Evolutionary conservation across 306 rosid species (phyloP), one percentile per base, ranked within the genome.

Genomic region (Dryas octopetala): DNA sequence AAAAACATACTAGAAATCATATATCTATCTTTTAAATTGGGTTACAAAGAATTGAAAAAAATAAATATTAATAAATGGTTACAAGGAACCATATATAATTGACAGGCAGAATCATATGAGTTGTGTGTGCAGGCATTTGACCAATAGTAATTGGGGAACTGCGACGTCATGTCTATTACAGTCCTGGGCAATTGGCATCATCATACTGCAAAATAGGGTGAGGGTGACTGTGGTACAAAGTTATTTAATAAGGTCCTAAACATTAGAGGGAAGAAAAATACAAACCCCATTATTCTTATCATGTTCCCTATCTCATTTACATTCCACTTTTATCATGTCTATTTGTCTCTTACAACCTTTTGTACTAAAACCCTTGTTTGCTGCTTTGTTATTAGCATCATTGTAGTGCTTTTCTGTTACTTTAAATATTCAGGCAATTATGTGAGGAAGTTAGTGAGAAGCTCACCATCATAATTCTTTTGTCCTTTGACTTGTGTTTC

Each of bases 261-360:
- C 10, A 45, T 52, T 47, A 55, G 63, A 81, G 62, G 46, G 53
- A 41, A 19, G 78, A 62, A 59, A 47, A 26, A 53, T 16, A 12
- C 57, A 47, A 44, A 52, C 19, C 53, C 64, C 45, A 62, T 72
- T 70, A 51, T 66, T 73, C 80, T 86, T 79, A 83, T 86, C 85
- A 47, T 84, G 88, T 82, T 82, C 84, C 90, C 86, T 16, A 28
- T 23, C 6, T 46, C 19, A 73, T 53, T 65, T 79, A 74, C 77
- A 86, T 86, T 81, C 79, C 74, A 66, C 69, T 78, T 80, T 66
- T 78, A 47, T 76, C 88, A 81, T 74, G 86, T 83, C 83, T 53
- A 14, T 47, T 75, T 76, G 83, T 86, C 80, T 50, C 73, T 69
- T 49, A 67, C 10, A 53, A 16, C 41, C 59, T 40, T 69, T 50